Evolutionary conservation across 331 rosid species (phyloP).

Genomic region (Quercus lobata): DNA sequence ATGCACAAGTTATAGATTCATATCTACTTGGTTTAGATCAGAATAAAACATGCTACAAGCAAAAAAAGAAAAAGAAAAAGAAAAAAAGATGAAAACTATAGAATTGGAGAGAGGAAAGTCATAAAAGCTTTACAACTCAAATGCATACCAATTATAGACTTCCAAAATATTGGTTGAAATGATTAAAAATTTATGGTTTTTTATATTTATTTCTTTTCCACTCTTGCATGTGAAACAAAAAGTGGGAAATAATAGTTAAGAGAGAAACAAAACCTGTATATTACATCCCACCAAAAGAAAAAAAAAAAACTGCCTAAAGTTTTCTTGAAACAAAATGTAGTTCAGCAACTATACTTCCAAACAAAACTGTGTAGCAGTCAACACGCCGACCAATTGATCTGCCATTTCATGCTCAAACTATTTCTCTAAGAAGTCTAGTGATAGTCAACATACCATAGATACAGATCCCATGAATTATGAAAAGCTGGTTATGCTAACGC

Average conservation of each 20-base stretch:
- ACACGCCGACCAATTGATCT: background rate
- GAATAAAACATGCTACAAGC: background rate
- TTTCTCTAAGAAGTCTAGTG: background rate
- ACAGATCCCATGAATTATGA: conserved; percentile 21
- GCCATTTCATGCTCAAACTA: conserved; percentile 1
- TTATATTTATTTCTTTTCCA: no score
- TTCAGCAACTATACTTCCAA: background rate
- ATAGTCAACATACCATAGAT: conserved; percentile 18
- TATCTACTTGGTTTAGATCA: background rate
- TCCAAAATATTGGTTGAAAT: no score
- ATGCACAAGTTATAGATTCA: background rate
- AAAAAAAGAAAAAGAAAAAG: background rate
- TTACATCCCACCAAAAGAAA: no score
- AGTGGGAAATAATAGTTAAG: no score
- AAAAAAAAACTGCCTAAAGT: background rate
- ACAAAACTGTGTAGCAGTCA: background rate
- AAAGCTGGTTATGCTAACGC: conserved; percentile 50
- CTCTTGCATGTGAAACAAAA: no score
- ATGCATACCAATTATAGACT: background rate
- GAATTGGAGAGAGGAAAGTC: background rate
- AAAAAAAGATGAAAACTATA: background rate
- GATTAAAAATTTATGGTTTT: no score
- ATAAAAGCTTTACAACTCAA: background rate
- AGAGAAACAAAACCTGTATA: no score
- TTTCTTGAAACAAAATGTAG: background rate